Evolutionary conservation across 202 grass and related monocot species (phyloP), one percentile per base, ranked within the genome.

Genomic region (Cymbopogon flexuosus): DNA sequence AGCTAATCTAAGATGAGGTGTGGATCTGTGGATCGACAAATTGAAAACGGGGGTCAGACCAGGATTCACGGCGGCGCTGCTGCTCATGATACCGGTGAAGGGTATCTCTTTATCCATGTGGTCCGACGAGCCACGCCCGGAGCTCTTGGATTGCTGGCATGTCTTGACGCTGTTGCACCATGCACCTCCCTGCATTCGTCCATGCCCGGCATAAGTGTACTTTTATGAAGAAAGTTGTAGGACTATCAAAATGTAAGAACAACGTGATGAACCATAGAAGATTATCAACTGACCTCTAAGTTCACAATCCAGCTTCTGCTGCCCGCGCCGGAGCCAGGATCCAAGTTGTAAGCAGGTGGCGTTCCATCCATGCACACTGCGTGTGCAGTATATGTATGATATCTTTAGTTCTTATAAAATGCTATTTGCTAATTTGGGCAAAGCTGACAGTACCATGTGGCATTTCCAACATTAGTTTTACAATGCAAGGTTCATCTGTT

Each of bases 331-430:
- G 37, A 88, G 2, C 95, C 90, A 10, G 45, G 88, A 82, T 88
- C 83, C 4, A 94, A 75, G 77, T 98, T 90, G 69, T 91, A 98
- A 19, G 84, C 95, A 3, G 86, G 79, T 14, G 90, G 80, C 14
- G 84, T 94, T 62, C 95, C 95, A 72, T 98, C 95, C 90, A 93
- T 84, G 51, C 95, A 98, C 68, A 94, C 95, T 98, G 90, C 7
- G 1, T 3, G 2, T 24, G 1, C 42, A 31, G 7, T 56, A n/a
- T 13, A 40, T 9, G 37, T 6, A 41, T 40, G 9, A 42, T 30
- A 51, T 52, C 16, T 52, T n/a, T 52, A 52, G 15, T 52, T 52
- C 51, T 52, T 14, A 42, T 11, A 80, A 10, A 68, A 22, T 11
- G 35, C 64, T 18, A 12, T 9, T 10, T 10, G 5, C 22, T n/a